These are phyloP conservation scores for Naganishia friedmannii DNA, from an alignment of 768 basidiomycete genomes.

Conservation along the genomic window DNA sequence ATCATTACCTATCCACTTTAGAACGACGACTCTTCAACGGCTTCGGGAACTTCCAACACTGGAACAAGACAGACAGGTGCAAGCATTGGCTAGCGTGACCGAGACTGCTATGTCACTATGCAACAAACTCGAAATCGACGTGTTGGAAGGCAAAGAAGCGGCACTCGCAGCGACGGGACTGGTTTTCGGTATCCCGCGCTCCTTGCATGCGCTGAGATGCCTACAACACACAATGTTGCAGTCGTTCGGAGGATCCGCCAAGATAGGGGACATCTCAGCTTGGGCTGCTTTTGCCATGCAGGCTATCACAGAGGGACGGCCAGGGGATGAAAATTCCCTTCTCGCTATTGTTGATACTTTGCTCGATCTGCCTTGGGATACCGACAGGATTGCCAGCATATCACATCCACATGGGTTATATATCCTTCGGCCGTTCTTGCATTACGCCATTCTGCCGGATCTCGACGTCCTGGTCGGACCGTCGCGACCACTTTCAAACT, in stretches of 20 bases:
- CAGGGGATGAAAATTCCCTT: conserved; percentile 71
- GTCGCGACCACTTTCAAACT: conserved; percentile 42
- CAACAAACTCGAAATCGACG: background rate
- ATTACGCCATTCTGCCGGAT: conserved; percentile 44
- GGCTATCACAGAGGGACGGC: conserved; percentile 50
- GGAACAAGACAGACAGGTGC: conserved; percentile 41
- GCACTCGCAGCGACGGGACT: background rate
- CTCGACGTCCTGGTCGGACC: conserved; percentile 40
- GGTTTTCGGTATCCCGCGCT: background rate
- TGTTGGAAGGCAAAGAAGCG: background rate
- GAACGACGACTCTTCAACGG: background rate
- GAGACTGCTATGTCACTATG: background rate
- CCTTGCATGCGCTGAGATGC: background rate
- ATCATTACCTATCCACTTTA: background rate
- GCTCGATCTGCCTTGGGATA: conserved; percentile 29
- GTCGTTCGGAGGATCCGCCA: background rate
- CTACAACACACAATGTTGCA: conserved; percentile 2
- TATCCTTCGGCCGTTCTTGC: conserved; percentile 50
- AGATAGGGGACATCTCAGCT: conserved; percentile 60
- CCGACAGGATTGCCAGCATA: conserved; percentile 18
- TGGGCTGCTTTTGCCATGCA: conserved; percentile 54
- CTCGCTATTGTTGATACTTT: conserved; percentile 50
- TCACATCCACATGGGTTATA: conserved; percentile 43
- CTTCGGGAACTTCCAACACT: background rate
- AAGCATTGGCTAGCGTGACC: conserved; percentile 25